Evolutionary conservation across 1,284 basidiomycete genomes (phyloP).

Genomic region (Ustilago tritici): DNA sequence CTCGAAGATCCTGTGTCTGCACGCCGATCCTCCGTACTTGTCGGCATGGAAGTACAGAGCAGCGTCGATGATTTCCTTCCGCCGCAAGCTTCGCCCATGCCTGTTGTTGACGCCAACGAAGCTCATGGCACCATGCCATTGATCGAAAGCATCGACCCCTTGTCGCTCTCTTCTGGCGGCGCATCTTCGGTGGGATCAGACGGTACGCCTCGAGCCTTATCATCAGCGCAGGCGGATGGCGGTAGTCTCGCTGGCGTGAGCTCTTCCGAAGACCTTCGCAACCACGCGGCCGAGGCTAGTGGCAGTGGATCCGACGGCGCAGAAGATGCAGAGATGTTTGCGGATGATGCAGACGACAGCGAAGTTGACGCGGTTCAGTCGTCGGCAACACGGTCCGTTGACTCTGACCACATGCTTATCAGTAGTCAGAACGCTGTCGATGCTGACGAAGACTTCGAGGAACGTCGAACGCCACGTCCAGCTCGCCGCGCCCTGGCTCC

Average conservation of each 20-base stretch:
- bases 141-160: constrained; percentile 47
- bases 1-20: constrained; percentile 41
- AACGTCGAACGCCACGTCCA: constrained; percentile 56
- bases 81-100: constrained; percentile 38
- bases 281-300: constrained; percentile 48
- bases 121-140: constrained; percentile 29
- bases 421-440: constrained; percentile 1
- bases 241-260: constrained; percentile 30
- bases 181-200: constrained; percentile 28
- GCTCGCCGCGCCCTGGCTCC: constrained; percentile 52
- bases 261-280: constrained; percentile 54
- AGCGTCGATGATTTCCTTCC: constrained; percentile 41
- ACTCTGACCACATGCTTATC: constrained; percentile 27
- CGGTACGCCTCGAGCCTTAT: constrained; percentile 40
- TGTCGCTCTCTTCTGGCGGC: constrained; percentile 31
- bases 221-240: constrained; percentile 15
- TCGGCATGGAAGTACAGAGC: constrained; percentile 40
- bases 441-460: constrained; percentile 46
- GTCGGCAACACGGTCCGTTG: constrained; percentile 19
- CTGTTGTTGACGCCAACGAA: constrained; percentile 32
- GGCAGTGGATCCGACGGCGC: constrained; percentile 65
- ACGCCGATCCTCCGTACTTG: constrained; percentile 41
- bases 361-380: constrained; percentile 38
- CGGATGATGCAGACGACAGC: constrained; percentile 57
- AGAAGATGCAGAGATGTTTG: constrained; percentile 65